Evolutionary conservation across 805 yeast genomes (phyloP), one percentile per base, ranked within the genome.

Genomic region (Wickerhamomyces xylosicus): DNA sequence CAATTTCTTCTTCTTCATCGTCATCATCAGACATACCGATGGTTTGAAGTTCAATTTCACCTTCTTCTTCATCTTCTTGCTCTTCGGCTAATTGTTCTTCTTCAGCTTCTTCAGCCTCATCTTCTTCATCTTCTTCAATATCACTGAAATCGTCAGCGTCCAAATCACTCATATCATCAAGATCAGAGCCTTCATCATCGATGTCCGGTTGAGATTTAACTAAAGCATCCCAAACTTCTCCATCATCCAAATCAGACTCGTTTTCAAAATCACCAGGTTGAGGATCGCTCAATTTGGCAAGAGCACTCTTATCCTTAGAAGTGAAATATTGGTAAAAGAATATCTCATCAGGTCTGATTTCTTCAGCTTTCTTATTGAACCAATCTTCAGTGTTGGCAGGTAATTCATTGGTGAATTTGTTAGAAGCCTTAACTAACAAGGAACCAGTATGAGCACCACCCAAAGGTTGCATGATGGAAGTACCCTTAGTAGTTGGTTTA

Each of bases 381-480:
- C 97, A 90, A 57, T 87, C 80, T 49, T 81, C 79, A 7, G 92
- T 74, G 54, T 89, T 87, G 4, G 74, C 94, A 2, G 97, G 95
- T 13, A 71, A 56, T n/a, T 67, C 72, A 4, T 58, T 58, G 14
- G 49, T 54, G 21, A 54, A 49, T 15, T 54, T 49, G 44, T 64
- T 69, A 13, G 85, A 72, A n/a, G 85, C 75, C 51, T 67, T 77
- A 11, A 83, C 85, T 47, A 83, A 66, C 38, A 82, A 61, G 4
- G 79, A 64, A 9, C 83, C 85, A 17, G 85, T 79, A 45, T 80
- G 83, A 1, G 77, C 71, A 46, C 96, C 97, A 34, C 94, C 87
- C 47, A 92, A 68, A 37, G 98, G 97, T 67, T 92, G 98, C 97
- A 92, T 92, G 56, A 92, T 89, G 34, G 97, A 86, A 4, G 82